Percentiles rank a stretch among this genome's conserved stretches.
phyloP scores from a whole-genome alignment of 192 early-diverging fungal genomes.

The Gryganskiella cystojenkinii region DNA sequence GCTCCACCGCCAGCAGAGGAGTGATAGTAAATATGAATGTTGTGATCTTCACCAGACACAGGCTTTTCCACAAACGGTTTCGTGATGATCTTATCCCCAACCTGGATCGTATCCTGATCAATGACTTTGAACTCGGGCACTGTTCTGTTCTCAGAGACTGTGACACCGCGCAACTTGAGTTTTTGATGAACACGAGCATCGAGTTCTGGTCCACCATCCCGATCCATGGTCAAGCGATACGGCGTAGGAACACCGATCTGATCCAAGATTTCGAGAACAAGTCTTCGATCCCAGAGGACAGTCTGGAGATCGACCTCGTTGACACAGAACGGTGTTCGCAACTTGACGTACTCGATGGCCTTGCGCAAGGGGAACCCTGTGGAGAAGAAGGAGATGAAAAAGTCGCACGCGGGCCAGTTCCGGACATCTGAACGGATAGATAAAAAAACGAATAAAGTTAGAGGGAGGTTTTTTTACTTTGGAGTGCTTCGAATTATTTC shows the following conservation, averaged over 20 bases:
- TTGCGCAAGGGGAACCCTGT: conserved; percentile 93
- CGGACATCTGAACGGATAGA: conserved; percentile 67
- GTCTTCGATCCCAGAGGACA: conserved; percentile 88
- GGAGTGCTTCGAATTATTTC: neutral
- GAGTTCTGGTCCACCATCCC: conserved; percentile 73
- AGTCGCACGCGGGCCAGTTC: conserved; percentile 94
- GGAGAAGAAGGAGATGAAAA: conserved; percentile 97
- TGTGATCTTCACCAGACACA: conserved; percentile 96
- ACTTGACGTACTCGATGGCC: conserved; percentile 88
- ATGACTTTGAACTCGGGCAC: conserved; percentile 51
- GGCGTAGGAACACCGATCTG: conserved; percentile 87
- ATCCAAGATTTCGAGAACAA: conserved; percentile 86
- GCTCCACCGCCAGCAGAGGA: conserved; percentile 83
- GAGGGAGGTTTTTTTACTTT: neutral
- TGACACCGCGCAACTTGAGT: conserved; percentile 58
- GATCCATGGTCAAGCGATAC: conserved; percentile 73
- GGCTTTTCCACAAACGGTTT: conserved; percentile 99
- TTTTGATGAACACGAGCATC: conserved; percentile 63
- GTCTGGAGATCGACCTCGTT: conserved; percentile 93
- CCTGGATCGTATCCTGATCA: conserved; percentile 75
- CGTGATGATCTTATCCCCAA: conserved; percentile 73
- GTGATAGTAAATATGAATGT: conserved; percentile 96
- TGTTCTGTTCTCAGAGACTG: conserved; percentile 24
- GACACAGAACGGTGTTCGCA: conserved; percentile 87
- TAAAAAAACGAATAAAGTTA: neutral